A percentile compares a stretch with the other conserved stretches of the same genome.
Conservation (phyloP, 208 protist species). For the Entamoeba moshkovskii region DNA sequence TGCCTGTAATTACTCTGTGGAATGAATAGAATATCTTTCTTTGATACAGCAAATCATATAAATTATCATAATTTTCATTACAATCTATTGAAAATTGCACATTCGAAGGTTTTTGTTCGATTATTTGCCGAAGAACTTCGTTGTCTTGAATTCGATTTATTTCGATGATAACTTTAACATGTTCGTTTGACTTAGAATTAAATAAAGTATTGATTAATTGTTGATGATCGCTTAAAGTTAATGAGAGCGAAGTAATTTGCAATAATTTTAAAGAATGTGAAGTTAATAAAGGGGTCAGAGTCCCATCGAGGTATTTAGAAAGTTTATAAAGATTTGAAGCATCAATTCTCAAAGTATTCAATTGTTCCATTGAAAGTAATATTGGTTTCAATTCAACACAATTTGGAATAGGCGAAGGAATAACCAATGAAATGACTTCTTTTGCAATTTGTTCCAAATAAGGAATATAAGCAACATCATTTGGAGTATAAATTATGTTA, state of each 20-base stretch:
- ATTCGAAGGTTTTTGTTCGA: neutral
- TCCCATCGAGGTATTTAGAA: neutral
- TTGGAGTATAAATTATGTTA: neutral
- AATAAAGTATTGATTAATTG: neutral
- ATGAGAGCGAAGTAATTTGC: neutral
- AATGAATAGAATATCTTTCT: neutral
- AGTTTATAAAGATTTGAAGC: neutral
- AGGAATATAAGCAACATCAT: neutral
- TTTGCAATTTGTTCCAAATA: neutral
- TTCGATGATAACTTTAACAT: neutral
- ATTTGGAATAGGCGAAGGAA: neutral
- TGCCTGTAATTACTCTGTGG: neutral
- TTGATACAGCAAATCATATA: neutral
- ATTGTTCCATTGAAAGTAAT: neutral
- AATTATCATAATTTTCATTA: neutral
- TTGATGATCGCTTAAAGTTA: neutral
- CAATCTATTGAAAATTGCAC: neutral
- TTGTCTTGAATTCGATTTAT: neutral
- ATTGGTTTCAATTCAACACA: neutral
- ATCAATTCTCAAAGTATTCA: neutral
- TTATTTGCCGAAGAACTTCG: neutral
- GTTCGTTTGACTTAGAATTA: neutral
- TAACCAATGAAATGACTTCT: neutral
- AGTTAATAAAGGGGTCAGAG: neutral
- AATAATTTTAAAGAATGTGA: neutral